Conservation (phyloP, 164 flowering plant genomes). For the Vitis riparia region DNA sequence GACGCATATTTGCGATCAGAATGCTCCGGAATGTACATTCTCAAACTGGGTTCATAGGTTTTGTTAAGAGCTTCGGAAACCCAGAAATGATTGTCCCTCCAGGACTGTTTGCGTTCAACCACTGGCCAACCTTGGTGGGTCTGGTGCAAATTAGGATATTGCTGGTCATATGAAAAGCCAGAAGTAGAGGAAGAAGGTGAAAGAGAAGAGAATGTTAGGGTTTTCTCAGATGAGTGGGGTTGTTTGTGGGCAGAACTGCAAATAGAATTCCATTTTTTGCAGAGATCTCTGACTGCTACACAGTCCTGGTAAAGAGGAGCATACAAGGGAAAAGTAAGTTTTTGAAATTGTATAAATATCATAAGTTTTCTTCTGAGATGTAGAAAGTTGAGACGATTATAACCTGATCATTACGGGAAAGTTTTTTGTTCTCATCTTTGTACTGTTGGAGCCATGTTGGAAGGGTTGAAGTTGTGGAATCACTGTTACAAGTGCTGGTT, state of each 20-base stretch:
- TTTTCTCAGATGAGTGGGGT: constrained; percentile 37
- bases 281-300: constrained; percentile 48
- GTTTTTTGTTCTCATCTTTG: constrained; percentile 53
- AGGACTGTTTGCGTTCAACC: constrained; percentile 28
- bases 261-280: constrained; percentile 65
- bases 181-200: constrained; percentile 63
- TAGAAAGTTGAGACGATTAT: constrained; percentile 12
- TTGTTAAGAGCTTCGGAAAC: constrained; percentile 24
- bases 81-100: constrained; percentile 32
- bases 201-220: constrained; percentile 47
- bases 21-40: constrained; percentile 40
- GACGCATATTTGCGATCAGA: constrained; percentile 26
- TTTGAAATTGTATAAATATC: neutral
- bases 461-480: constrained; percentile 51
- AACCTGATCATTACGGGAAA: constrained; percentile 50
- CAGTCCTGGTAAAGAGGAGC: constrained; percentile 40
- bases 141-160: constrained; percentile 30
- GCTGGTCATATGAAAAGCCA: constrained; percentile 52
- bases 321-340: constrained; percentile 13
- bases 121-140: constrained; percentile 39
- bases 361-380: neutral
- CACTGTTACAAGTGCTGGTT: constrained; percentile 32
- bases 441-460: constrained; percentile 92
- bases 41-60: constrained; percentile 23
- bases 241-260: constrained; percentile 59